Percentiles rank a stretch among this genome's conserved stretches.
These are phyloP conservation scores for Yamadazyma atlantica DNA, from an alignment of 1,139 yeast species.

Conservation along the genomic window DNA sequence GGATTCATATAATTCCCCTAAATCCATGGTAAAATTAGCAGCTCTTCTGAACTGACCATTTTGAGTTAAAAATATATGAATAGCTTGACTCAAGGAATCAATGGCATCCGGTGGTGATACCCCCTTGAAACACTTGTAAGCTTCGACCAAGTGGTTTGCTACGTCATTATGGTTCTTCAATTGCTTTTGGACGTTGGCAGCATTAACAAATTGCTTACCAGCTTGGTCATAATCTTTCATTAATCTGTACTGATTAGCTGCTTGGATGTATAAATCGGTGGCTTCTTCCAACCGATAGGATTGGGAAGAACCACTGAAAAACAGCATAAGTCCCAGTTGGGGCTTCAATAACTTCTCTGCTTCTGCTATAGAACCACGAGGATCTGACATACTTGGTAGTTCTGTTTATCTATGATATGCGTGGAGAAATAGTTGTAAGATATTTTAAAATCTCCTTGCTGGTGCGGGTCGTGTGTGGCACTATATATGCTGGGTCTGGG, in stretches of 20 bases:
- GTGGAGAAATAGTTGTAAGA: neutral
- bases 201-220: slow-evolving; percentile 81
- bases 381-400: slow-evolving; percentile 33
- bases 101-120: slow-evolving; percentile 79
- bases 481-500: too few species aligned
- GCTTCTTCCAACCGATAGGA: slow-evolving; percentile 83
- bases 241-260: slow-evolving; percentile 83
- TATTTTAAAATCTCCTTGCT: neutral
- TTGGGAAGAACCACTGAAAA: slow-evolving; percentile 69
- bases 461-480: neutral
- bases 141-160: slow-evolving; percentile 87
- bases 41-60: slow-evolving; percentile 96
- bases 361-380: slow-evolving; percentile 40
- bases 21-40: slow-evolving; percentile 88
- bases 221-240: slow-evolving; percentile 71
- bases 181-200: slow-evolving; percentile 75
- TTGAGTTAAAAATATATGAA: slow-evolving; percentile 73
- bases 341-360: slow-evolving; percentile 55
- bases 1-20: slow-evolving; percentile 82
- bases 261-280: slow-evolving; percentile 83
- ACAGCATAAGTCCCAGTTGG: slow-evolving; percentile 70
- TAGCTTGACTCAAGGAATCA: slow-evolving; percentile 71
- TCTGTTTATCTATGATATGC: too few species aligned
- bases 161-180: slow-evolving; percentile 87
- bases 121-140: slow-evolving; percentile 80